Percentiles rank a stretch among this genome's conserved stretches.
Conservation (phyloP, 768 basidiomycete genomes). For the Tulasnella sp. region DNA sequence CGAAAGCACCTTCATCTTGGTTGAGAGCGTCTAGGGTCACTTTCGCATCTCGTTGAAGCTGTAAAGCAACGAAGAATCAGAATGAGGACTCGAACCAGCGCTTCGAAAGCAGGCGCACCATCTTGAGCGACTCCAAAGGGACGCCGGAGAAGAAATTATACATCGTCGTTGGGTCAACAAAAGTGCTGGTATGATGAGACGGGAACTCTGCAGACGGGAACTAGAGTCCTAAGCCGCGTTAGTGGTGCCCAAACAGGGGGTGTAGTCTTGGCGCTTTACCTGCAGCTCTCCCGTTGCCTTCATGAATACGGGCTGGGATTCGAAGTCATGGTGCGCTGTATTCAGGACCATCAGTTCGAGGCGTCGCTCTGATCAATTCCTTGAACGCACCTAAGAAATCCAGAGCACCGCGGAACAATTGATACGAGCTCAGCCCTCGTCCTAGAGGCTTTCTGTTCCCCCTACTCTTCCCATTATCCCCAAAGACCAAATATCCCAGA, state of each 20-base stretch:
- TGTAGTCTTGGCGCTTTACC: conserved; percentile 39
- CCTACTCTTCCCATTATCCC: conserved; percentile 41
- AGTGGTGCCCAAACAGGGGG: not conserved
- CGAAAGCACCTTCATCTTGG: conserved; percentile 56
- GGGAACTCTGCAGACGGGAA: conserved; percentile 18
- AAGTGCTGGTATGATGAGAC: conserved; percentile 30
- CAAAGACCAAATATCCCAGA: conserved; percentile 51
- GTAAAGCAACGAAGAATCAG: not conserved
- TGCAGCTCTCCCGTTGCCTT: conserved; percentile 51
- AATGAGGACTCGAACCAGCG: not conserved
- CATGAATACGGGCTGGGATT: conserved; percentile 53
- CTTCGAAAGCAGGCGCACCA: conserved; percentile 56
- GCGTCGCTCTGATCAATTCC: not conserved
- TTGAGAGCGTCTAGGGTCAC: conserved; percentile 66
- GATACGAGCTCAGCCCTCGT: conserved; percentile 82
- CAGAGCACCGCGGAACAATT: conserved; percentile 77
- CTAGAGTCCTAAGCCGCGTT: conserved; percentile 7
- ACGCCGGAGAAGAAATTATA: conserved; percentile 75
- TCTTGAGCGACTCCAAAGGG: conserved; percentile 71
- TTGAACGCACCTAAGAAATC: conserved; percentile 74
- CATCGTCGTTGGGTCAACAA: conserved; percentile 74
- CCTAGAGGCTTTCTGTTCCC: conserved; percentile 56
- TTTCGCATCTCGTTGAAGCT: conserved; percentile 74
- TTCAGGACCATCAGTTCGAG: not conserved
- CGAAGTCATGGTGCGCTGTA: conserved; percentile 69